phyloP scores from a whole-genome alignment of 2,329 filamentous ascomycete genomes.

The Apiospora kogelbergensis region DNA sequence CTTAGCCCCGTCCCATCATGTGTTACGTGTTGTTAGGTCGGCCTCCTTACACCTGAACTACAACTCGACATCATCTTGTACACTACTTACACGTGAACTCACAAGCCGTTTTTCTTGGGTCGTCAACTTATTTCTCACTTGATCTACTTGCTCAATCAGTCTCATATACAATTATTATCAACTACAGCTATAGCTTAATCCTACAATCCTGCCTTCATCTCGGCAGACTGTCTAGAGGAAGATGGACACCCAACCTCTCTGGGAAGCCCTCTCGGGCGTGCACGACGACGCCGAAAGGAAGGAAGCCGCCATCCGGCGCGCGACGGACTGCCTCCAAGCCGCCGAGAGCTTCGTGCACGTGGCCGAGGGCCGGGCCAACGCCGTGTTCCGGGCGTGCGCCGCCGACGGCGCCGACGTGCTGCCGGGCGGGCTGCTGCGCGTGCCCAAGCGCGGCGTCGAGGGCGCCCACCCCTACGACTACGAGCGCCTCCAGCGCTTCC shows the following conservation, averaged over 20 bases:
- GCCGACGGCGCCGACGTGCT: conserved; percentile 33
- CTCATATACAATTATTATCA: too few species aligned
- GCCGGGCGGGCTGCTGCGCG: conserved; percentile 55
- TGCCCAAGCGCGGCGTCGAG: conserved; percentile 55
- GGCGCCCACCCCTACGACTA: conserved; percentile 46
- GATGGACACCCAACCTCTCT: conserved; percentile 5
- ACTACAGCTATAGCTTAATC: neutral
- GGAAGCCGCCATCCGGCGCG: neutral
- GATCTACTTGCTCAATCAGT: neutral
- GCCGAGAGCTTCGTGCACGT: conserved; percentile 39
- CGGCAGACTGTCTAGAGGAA: too few species aligned
- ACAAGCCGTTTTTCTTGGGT: too few species aligned
- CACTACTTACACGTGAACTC: too few species aligned
- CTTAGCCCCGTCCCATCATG: neutral
- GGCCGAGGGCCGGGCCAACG: conserved; percentile 75
- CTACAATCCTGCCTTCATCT: neutral
- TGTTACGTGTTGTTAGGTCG: neutral
- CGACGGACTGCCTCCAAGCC: conserved; percentile 14
- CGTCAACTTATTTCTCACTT: too few species aligned
- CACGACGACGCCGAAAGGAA: neutral
- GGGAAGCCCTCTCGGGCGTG: conserved; percentile 1
- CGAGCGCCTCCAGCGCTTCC: conserved; percentile 44
- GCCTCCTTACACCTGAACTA: neutral
- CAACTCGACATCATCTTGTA: neutral
- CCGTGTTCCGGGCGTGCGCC: conserved; percentile 62